Evolutionary conservation across 352 stramenopile species (phyloP).

Genomic region (Phytophthora litchii): DNA sequence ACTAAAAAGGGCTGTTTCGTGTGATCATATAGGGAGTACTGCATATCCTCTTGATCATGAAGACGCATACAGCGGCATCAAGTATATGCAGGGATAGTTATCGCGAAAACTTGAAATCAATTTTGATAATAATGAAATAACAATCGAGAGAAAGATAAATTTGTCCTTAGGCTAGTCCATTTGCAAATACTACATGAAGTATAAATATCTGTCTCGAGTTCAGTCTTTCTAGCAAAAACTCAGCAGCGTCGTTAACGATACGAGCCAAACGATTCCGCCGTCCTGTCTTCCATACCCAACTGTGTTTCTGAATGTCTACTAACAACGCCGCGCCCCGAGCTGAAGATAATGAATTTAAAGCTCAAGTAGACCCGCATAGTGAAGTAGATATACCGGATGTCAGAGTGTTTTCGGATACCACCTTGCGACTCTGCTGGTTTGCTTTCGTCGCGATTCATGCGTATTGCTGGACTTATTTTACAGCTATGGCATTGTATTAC

Average conservation of each 20-base stretch:
- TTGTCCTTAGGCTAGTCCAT: too few species aligned
- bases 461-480: constrained; percentile 13
- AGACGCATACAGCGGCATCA: background rate
- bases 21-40: background rate
- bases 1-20: background rate
- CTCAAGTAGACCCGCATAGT: background rate
- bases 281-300: too few species aligned
- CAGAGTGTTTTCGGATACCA: background rate
- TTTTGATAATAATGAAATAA: too few species aligned
- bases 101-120: too few species aligned
- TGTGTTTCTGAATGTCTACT: background rate
- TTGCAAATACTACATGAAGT: too few species aligned
- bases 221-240: too few species aligned
- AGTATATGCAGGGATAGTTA: background rate
- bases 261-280: too few species aligned
- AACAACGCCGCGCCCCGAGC: background rate
- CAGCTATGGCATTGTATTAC: constrained; percentile 12
- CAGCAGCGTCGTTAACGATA: too few species aligned
- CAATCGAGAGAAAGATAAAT: too few species aligned
- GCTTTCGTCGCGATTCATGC: constrained; percentile 9
- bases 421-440: constrained; percentile 2
- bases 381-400: background rate
- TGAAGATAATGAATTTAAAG: background rate
- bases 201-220: too few species aligned
- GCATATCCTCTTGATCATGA: background rate